phyloP scores from a whole-genome alignment of 257 asterid genomes.

The Paraleonurus japonicus region DNA sequence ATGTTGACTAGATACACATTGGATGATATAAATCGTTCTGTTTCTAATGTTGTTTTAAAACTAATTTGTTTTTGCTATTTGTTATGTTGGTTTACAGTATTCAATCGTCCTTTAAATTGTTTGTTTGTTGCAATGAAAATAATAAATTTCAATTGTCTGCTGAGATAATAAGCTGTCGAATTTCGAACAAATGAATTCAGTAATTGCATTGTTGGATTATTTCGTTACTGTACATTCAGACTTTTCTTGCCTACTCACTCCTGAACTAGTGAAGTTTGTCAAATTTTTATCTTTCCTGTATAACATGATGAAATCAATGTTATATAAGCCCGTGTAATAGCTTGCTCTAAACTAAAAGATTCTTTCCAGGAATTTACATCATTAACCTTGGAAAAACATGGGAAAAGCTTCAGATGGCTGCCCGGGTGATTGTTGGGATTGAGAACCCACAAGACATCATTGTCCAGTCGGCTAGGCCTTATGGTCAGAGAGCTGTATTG shows the following conservation, averaged over 20 bases:
- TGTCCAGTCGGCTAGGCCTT: conserved; percentile 45
- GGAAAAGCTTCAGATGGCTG: conserved; percentile 46
- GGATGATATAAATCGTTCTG: not conserved
- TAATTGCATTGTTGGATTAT: not conserved
- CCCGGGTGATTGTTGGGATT: conserved; percentile 40
- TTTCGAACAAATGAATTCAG: not conserved
- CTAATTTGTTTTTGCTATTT: not conserved
- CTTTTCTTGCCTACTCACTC: not conserved
- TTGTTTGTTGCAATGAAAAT: not conserved
- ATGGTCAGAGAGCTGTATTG: conserved; percentile 48
- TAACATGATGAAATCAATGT: not conserved
- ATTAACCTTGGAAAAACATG: conserved; percentile 39
- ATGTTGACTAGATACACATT: not conserved
- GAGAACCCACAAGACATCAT: conserved; percentile 46
- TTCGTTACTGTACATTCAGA: not conserved
- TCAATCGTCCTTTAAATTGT: not conserved
- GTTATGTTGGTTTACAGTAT: not conserved
- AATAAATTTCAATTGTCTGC: not conserved
- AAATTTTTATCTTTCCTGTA: not conserved
- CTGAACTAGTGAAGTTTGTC: not conserved
- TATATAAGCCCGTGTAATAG: not conserved
- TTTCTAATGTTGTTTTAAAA: not conserved
- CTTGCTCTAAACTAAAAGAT: not conserved
- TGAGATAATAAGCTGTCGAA: not conserved
- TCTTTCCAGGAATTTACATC: conserved; percentile 31